A percentile compares a stretch with the other conserved stretches of the same genome.
Conservation (phyloP, 371 early-diverging fungal species). For the Smittium culicis region DNA sequence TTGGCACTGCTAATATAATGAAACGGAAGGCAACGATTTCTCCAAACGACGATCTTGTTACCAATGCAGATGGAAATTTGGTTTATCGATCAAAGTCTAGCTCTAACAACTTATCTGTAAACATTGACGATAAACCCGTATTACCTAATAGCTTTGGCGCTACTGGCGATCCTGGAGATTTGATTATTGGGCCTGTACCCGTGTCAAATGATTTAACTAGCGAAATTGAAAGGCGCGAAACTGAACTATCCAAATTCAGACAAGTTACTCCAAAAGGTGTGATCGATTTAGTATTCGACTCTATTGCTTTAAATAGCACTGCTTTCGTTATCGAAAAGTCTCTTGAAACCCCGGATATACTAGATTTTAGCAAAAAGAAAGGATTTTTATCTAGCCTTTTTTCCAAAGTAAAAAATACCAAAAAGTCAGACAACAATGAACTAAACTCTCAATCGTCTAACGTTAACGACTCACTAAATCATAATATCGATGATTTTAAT, state of each 20-base stretch:
- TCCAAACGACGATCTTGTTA: constrained; percentile 35
- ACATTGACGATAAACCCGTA: constrained; percentile 47
- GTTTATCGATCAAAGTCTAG: constrained; percentile 51
- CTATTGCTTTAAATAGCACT: constrained; percentile 71
- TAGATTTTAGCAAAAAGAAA: background rate
- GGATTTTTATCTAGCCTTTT: background rate
- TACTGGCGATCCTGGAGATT: background rate
- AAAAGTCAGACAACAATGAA: background rate
- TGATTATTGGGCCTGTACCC: background rate
- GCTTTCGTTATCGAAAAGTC: constrained; percentile 42
- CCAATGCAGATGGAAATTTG: constrained; percentile 26
- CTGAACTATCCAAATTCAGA: constrained; percentile 18
- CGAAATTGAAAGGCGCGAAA: constrained; percentile 2
- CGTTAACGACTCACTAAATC: too few species aligned
- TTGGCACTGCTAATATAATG: constrained; percentile 31
- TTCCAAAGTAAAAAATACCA: background rate
- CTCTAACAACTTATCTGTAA: constrained; percentile 84
- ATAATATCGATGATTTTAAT: constrained; percentile 35
- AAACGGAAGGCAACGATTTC: constrained; percentile 23
- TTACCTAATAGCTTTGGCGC: background rate
- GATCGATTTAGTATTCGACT: constrained; percentile 42
- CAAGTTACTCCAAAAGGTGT: constrained; percentile 31
- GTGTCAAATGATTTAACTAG: background rate
- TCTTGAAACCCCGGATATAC: background rate
- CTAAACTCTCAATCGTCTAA: background rate